Base-by-base conservation (phyloP, 73 alveolate genomes). In the Uronychia binucleata region DNA sequence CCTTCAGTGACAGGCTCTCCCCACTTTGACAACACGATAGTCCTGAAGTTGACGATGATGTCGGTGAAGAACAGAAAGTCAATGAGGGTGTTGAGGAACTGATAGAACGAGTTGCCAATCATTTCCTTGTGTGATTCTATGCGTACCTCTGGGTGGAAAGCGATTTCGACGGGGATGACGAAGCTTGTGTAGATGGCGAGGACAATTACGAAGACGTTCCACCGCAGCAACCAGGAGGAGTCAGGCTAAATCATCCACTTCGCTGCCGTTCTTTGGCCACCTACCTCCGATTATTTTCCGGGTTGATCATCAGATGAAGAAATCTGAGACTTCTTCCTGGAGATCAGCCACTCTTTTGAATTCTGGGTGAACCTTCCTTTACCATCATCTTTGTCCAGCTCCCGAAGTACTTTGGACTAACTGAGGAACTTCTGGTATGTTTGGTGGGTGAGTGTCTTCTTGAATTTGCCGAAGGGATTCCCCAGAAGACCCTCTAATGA, bases 21-120 rank as follows among this genome's bases (percentile, higher is more conserved):
- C 5, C 19, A 46, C 67, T 46, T 46, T 11, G 67, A 46, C 25
- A 86, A 74, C 34, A 28, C 74, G 34, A 92, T 67, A 13, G 94
- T 92, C 30, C 97, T 34, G 90, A 92, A 92, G 80, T 89, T 89
- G 33, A 92, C 77, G 60, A 86, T 35, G 84, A 92, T 81, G 78
- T 92, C 97, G 14, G 81, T 27, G 76, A 92, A 8, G 67, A 89
- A 92, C 77, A 84, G n/a, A 26, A 75, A 13, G 79, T 86, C 89
- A 57, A 92, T 90, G 57, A 77, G 0, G 75, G 81, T 30, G 33
- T 88, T 85, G 75, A 92, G 5, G 19, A 19, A 46, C 5, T 11
- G 5, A 19, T 11, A 46, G 19, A 19, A 5, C 67, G n/a, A 5
- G 19, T 46, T 46, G 19, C 19, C n/a, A 19, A 46, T 46, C 67